These are phyloP conservation scores for Bacterosira constricta DNA, from an alignment of 108 stramenopile species.

Conservation along the genomic window DNA sequence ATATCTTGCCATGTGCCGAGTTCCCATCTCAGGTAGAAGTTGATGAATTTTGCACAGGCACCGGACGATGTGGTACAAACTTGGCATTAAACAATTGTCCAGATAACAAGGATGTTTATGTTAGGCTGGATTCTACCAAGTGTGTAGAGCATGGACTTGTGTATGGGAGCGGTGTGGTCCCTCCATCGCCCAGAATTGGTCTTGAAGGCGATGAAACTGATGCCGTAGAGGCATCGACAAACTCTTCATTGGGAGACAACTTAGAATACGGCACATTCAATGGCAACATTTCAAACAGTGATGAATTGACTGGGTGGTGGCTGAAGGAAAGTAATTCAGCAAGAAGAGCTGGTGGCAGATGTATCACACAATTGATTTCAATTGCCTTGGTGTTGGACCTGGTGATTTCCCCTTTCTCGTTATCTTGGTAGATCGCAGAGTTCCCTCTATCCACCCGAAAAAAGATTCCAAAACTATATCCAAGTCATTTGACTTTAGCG, in stretches of 20 bases:
- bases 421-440: too few relatives aligned
- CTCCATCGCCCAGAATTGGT: too few relatives aligned
- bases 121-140: slow-evolving; percentile 9
- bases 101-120: slow-evolving; percentile 13
- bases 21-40: neutral
- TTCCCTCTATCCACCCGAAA: too few relatives aligned
- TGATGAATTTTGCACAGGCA: slow-evolving; percentile 25
- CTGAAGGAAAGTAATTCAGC: neutral
- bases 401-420: too few relatives aligned
- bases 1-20: slow-evolving; percentile 9
- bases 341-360: neutral
- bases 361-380: neutral
- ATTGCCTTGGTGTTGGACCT: too few relatives aligned
- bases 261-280: neutral
- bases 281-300: neutral
- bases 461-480: too few relatives aligned
- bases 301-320: neutral
- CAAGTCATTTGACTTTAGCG: too few relatives aligned
- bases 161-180: slow-evolving; percentile 12
- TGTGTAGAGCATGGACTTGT: slow-evolving; percentile 15
- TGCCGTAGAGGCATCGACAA: neutral
- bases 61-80: slow-evolving; percentile 28
- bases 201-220: neutral
- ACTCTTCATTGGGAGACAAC: neutral
- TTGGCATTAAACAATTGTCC: slow-evolving; percentile 30